Base-by-base conservation (phyloP, 176 grass and related monocot species). In the Cymbopogon citratus region DNA sequence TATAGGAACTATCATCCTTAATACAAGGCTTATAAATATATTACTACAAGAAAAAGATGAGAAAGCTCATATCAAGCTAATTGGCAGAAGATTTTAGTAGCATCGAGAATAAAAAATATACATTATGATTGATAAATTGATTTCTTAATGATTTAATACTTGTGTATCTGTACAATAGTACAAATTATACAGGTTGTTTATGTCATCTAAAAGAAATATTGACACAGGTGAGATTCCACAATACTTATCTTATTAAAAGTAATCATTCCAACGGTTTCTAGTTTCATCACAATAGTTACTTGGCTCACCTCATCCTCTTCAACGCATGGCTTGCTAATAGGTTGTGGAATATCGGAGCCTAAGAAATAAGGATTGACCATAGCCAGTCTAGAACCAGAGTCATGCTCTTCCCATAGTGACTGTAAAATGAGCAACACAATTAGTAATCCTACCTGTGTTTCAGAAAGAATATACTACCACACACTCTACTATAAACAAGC, bases 381-480 rank as follows among this genome's bases (percentile, higher is more conserved):
- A 75, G 84, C 84, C 52, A 82, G 65, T 77, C 74, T 90, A 80
- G 75, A 90, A 31, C 76, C 74, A 79, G 89, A 90, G 43, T 69
- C 80, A 80, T 80, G 70, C 19, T 90, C 88, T 79, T 90, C 80
- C 88, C 84, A 90, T 63, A 90, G 64, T 62, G 80, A 87, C 88
- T 90, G 35, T 7, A 86, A 69, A 75, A 63, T 54, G 49, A 69
- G 29, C 21, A 79, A 67, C n/a, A 46, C 33, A 25, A 80, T 67
- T 51, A 86, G 45, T 41, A 80, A 69, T 12, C 21, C 36, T 74
- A 16, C 49, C 40, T 63, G 21, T 12, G 54, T 79, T 38, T 74
- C 49, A 83, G 7, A 77, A 27, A 84, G 35, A 79, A 76, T 51
- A 63, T 23, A 23, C 18, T 57, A 75, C 23, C 26, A 74, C 1